A percentile compares a stretch with the other conserved stretches of the same genome.
phyloP scores from a whole-genome alignment of 768 basidiomycete species.

The Tulasnella sp. region DNA sequence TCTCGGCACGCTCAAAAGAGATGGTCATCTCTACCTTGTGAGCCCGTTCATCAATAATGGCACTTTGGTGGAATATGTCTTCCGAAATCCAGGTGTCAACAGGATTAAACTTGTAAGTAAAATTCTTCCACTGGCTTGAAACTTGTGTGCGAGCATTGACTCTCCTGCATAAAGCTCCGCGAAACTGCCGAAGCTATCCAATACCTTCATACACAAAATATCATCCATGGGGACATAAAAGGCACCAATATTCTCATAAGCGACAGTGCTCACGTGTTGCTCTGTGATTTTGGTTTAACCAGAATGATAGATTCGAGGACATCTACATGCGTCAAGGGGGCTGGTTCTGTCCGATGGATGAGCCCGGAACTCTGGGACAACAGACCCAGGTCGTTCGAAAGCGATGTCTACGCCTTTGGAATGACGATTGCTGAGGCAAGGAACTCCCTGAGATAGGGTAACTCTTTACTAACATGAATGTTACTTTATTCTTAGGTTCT shows the following conservation, averaged over 20 bases:
- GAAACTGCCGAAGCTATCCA: background rate
- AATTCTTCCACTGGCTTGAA: background rate
- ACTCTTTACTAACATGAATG: background rate
- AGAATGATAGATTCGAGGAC: background rate
- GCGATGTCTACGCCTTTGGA: constrained; percentile 15
- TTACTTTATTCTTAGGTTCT: background rate
- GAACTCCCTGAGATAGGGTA: background rate
- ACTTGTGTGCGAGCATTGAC: background rate
- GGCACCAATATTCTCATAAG: background rate
- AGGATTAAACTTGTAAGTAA: background rate
- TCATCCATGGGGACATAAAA: background rate
- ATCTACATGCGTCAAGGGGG: background rate
- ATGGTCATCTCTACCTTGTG: background rate
- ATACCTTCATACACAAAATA: background rate
- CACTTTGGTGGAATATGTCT: background rate
- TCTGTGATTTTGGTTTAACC: background rate
- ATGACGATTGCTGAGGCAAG: constrained; percentile 4
- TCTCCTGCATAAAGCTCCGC: background rate
- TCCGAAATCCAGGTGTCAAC: background rate
- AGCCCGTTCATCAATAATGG: background rate
- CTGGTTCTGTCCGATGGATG: constrained; percentile 14
- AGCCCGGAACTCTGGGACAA: constrained; percentile 7
- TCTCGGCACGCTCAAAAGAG: background rate
- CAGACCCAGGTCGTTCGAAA: background rate
- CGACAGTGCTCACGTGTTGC: background rate